Evolutionary conservation across 208 protist genomes (phyloP).

Genomic region (Wallacemonas collosoma): DNA sequence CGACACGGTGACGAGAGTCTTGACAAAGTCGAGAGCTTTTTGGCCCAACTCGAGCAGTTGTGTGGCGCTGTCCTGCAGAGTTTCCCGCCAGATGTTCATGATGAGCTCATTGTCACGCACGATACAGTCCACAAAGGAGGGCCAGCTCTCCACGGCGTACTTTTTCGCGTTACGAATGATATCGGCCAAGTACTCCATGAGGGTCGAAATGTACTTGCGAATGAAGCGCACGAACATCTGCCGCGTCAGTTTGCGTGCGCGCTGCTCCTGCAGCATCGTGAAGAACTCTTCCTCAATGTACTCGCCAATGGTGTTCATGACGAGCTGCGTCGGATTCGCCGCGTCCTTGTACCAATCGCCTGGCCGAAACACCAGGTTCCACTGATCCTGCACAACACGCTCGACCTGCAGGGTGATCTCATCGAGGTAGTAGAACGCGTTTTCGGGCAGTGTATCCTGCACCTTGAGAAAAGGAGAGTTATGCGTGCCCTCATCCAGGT

Average conservation of each 20-base stretch:
- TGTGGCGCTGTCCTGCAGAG: conserved; percentile 27
- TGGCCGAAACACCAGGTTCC: conserved; percentile 65
- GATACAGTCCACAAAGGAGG: conserved; percentile 70
- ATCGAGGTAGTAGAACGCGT: conserved; percentile 79
- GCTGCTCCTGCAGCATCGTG: conserved; percentile 68
- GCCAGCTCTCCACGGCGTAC: conserved; percentile 64
- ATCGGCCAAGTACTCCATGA: conserved; percentile 83
- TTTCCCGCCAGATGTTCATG: conserved; percentile 55
- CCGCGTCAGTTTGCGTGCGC: conserved; percentile 52
- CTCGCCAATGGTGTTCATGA: conserved; percentile 77
- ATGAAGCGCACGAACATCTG: conserved; percentile 78
- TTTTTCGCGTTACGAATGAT: conserved; percentile 82
- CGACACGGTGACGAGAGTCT: conserved; percentile 59
- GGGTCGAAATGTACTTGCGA: conserved; percentile 71
- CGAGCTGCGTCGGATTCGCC: conserved; percentile 79
- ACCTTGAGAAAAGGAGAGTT: conserved; percentile 67
- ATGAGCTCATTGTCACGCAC: conserved; percentile 61
- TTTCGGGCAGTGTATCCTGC: conserved; percentile 67
- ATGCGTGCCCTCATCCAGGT: conserved; percentile 29
- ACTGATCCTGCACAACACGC: conserved; percentile 73
- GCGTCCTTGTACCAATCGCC: conserved; percentile 72
- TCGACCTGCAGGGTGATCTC: conserved; percentile 86
- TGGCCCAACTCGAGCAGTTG: conserved; percentile 62
- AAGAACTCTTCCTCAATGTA: conserved; percentile 88
- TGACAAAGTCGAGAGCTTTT: conserved; percentile 58